Base-by-base conservation (phyloP, 1,284 basidiomycete species). In the Sporisorium graminicola region DNA sequence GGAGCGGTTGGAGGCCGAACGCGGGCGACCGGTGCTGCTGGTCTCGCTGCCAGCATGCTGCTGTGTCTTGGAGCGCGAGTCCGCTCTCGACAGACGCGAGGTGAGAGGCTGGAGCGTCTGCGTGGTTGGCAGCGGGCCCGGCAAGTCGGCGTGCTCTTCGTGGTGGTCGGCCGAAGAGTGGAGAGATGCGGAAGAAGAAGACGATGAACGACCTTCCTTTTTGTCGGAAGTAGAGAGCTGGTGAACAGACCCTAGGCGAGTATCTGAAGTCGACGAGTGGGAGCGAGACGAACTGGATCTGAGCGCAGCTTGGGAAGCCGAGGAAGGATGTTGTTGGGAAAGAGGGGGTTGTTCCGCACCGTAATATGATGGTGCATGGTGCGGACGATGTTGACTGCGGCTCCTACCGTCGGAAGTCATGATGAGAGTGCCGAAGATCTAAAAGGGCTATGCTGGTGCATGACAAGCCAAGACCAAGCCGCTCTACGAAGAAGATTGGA, bases 121-220 rank as follows among this genome's bases (percentile, higher is more conserved):
- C 6, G 71, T 47, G 8, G 71, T 58, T 12, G 72, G 72, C 24
- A 74, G 59, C 13, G 72, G 72, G 3, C 72, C 72, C 5, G 72
- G 58, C 42, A 68, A 24, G 46, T 74, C 72, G 43, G 42, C 54
- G 24, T 74, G 72, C 52, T 74, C 72, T 26, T 59, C 63, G 37
- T 74, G 54, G 37, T 74, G 54, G 20, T 74, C 50, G 16, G 33
- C 31, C 16, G 58, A 53, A 10, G 70, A 73, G 49, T 49, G 57
- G 6, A 35, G 40, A 1, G 68, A 65, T n/a, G 63, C 26, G 14
- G 58, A 16, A 13, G 57, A 58, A 22, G 62, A 53, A 18, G 65
- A 58, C 8, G 42, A n/a, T 5, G 42, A 31, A 26, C 47, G 12
- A 33, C n/a, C 24, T 1, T 13, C 40, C 51, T 63, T 62, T 35